These are phyloP conservation scores for Mortierella sp. DNA, from an alignment of 371 early-diverging fungal genomes.

Conservation along the genomic window DNA sequence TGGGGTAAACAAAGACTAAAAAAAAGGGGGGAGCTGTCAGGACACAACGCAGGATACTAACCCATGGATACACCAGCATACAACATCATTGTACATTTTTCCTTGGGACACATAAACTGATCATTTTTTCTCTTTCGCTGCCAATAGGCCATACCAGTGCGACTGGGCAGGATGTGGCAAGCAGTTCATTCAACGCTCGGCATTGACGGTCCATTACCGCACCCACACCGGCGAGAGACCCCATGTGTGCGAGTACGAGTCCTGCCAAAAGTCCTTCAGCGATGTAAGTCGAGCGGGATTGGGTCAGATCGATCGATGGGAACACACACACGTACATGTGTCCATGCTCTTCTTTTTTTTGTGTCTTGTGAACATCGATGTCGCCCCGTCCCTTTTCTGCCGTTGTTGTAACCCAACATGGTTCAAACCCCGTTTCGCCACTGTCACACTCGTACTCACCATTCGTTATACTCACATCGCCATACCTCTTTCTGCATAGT, in stretches of 20 bases:
- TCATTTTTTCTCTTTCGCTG: background rate
- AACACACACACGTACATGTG: background rate
- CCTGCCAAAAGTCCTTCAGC: slow-evolving; percentile 70
- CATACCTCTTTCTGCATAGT: slow-evolving; percentile 17
- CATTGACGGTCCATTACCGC: slow-evolving; percentile 82
- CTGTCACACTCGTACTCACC: background rate
- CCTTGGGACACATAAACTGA: background rate
- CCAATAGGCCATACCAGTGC: slow-evolving; percentile 73
- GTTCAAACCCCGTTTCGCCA: background rate
- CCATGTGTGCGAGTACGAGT: slow-evolving; percentile 72
- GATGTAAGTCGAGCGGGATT: slow-evolving; percentile 60
- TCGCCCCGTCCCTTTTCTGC: background rate
- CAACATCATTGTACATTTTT: background rate
- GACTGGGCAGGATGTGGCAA: slow-evolving; percentile 78
- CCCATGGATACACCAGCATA: background rate
- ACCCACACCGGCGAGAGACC: slow-evolving; percentile 87
- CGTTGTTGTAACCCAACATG: background rate
- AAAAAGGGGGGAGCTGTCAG: background rate
- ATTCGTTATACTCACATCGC: background rate
- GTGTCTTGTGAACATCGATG: background rate
- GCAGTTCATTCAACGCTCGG: slow-evolving; percentile 84
- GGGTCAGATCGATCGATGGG: slow-evolving; percentile 5
- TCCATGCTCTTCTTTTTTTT: background rate
- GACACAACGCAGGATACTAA: background rate
- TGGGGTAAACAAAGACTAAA: background rate